These are phyloP conservation scores for Diospyros kaki DNA, from an alignment of 148 eudicot species.

Conservation along the genomic window DNA sequence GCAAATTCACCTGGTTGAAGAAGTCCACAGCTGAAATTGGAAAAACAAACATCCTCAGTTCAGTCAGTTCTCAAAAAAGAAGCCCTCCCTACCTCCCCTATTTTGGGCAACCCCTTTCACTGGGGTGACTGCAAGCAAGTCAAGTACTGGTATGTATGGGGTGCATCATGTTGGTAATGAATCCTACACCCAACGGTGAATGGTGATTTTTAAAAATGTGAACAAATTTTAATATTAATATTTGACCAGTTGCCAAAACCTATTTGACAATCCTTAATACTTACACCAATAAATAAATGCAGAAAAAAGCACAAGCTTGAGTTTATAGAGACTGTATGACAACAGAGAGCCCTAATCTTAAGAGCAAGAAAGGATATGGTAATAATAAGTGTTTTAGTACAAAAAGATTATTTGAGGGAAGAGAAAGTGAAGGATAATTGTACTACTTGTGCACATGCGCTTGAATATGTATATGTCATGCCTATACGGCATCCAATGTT, in stretches of 20 bases:
- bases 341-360: neutral
- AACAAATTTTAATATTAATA: neutral
- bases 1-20: conserved; percentile 98
- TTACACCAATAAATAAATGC: neutral
- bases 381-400: neutral
- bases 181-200: neutral
- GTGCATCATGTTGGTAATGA: neutral
- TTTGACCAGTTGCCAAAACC: neutral
- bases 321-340: neutral
- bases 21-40: conserved; percentile 89
- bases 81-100: neutral
- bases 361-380: neutral
- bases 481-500: neutral
- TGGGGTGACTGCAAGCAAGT: neutral
- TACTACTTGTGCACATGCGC: neutral
- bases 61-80: conserved; percentile 3
- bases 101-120: no score
- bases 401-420: neutral
- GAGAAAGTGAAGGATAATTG: neutral
- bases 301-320: neutral
- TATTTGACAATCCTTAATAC: neutral
- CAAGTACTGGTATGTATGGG: neutral
- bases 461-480: neutral
- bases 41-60: conserved; percentile 23
- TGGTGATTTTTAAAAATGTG: neutral